Conservation (phyloP, 2,329 filamentous ascomycete genomes). For the Ceratocystis ficicola region DNA sequence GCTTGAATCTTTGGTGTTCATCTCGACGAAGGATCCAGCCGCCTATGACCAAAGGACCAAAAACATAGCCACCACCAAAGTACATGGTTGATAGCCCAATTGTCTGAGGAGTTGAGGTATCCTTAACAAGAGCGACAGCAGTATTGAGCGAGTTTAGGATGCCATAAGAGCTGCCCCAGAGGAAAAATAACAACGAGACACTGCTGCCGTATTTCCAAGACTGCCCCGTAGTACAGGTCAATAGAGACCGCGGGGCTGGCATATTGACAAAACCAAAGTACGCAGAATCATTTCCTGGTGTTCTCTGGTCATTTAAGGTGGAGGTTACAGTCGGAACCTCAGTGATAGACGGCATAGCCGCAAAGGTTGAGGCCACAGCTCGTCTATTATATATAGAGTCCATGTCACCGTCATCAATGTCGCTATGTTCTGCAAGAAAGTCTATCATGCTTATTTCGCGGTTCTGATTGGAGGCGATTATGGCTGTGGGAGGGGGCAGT, state of each 20-base stretch:
- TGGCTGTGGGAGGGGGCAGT: background rate
- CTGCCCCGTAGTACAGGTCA: slow-evolving; percentile 49
- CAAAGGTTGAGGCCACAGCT: slow-evolving; percentile 18
- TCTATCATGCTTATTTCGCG: slow-evolving; percentile 14
- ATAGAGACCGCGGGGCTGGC: slow-evolving; percentile 53
- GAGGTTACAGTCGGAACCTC: slow-evolving; percentile 26
- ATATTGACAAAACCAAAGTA: slow-evolving; percentile 73
- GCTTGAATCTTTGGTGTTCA: slow-evolving; percentile 40
- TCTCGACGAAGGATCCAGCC: slow-evolving; percentile 58
- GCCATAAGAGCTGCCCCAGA: slow-evolving; percentile 88
- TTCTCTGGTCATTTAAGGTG: slow-evolving; percentile 27
- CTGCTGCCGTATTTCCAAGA: slow-evolving; percentile 60
- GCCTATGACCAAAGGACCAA: slow-evolving; percentile 58
- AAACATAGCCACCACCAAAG: slow-evolving; percentile 57
- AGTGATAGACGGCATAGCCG: slow-evolving; percentile 24
- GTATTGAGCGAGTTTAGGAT: slow-evolving; percentile 71
- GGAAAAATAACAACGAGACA: slow-evolving; percentile 70
- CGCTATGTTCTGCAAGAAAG: slow-evolving; percentile 17
- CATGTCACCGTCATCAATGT: slow-evolving; percentile 13
- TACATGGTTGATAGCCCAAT: slow-evolving; percentile 59
- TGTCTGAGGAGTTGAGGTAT: slow-evolving; percentile 49
- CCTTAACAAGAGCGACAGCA: slow-evolving; percentile 50
- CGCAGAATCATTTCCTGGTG: slow-evolving; percentile 32
- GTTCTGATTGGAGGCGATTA: background rate
- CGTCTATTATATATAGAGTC: slow-evolving; percentile 15